Evolutionary conservation across 768 basidiomycete genomes (phyloP), one percentile per base, ranked within the genome.

Genomic region (Pisolithus marmoratus): DNA sequence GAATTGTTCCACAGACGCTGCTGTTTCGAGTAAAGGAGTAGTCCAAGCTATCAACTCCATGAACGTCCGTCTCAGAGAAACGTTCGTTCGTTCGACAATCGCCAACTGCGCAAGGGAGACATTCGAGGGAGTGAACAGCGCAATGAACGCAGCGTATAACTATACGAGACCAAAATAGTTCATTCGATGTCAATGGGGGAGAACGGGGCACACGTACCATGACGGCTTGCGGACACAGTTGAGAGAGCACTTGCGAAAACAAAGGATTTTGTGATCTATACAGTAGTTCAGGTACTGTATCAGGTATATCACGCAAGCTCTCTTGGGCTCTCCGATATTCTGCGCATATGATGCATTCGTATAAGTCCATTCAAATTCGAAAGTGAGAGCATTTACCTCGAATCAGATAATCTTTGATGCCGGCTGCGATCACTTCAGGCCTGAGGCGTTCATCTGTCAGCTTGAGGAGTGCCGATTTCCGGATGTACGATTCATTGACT

Each of bases 101-200:
- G 69, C 69, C 7, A 70, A 58, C 41, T 68, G 63, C 17, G 62
- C 51, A 37, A 70, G 52, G 17, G 69, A 65, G 15, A 68, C 36
- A 12, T 51, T 59, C 4, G 60, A 57, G 11, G 69, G 69, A 26
- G 20, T 34, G 14, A 62, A 40, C 27, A 70, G 49, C 11, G 66
- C 63, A 29, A 59, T 49, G 19, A 61, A 50, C n/a, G 63, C 66
- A 36, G 64, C 62, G 49, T 66, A 70, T n/a, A 69, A 48, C 64
- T 64, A 11, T 31, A 31, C 9, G 29, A 9, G 7, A 11, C 9
- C 29, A 31, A 31, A 9, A 11, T 31, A 31, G 11, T 8, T 2
- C 2, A 31, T 31, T 31, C 29, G 1, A 11, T 31, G 0, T 31
- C 29, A 6, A 2, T 31, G 29, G 29, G 11, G 8, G 29, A 31